These are phyloP conservation scores for Artemisia tridentata DNA, from an alignment of 129 eudicot genomes.

Conservation along the genomic window DNA sequence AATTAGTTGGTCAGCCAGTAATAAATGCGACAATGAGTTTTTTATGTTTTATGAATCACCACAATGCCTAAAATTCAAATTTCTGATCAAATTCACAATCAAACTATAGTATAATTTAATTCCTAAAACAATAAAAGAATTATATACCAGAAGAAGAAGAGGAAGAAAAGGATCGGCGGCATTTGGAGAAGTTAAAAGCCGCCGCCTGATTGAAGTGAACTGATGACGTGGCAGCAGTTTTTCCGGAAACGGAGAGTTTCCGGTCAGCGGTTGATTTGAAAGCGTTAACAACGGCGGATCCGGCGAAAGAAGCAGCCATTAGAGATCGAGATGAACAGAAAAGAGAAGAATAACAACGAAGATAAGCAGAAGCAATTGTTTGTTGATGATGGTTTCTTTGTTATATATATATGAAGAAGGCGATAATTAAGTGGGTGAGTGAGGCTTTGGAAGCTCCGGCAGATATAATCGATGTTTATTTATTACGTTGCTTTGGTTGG, in stretches of 20 bases:
- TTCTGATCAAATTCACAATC: too few relatives aligned
- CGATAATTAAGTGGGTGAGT: not conserved
- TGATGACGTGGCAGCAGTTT: slow-evolving; percentile 5
- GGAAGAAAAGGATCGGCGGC: slow-evolving; percentile 44
- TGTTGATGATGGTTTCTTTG: not conserved
- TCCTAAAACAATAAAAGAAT: not conserved
- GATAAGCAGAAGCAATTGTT: slow-evolving; percentile 22
- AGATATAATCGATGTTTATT: not conserved
- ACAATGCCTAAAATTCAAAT: too few relatives aligned
- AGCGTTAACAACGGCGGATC: slow-evolving; percentile 52
- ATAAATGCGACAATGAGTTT: too few relatives aligned
- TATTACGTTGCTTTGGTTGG: too few relatives aligned
- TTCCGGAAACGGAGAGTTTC: slow-evolving; percentile 23
- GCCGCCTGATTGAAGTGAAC: slow-evolving; percentile 32
- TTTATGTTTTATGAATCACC: too few relatives aligned
- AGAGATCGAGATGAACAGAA: slow-evolving; percentile 22
- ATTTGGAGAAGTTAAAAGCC: slow-evolving; percentile 32
- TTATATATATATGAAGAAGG: not conserved
- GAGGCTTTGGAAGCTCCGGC: slow-evolving; percentile 32
- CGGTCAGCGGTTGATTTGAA: slow-evolving; percentile 38
- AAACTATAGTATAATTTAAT: not conserved
- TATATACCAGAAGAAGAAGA: slow-evolving; percentile 51
- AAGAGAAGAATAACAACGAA: slow-evolving; percentile 30
- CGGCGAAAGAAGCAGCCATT: slow-evolving; percentile 60
- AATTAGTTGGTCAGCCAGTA: too few relatives aligned